phyloP scores from a whole-genome alignment of 1,284 basidiomycete species.

The Macrocybe sp. region DNA sequence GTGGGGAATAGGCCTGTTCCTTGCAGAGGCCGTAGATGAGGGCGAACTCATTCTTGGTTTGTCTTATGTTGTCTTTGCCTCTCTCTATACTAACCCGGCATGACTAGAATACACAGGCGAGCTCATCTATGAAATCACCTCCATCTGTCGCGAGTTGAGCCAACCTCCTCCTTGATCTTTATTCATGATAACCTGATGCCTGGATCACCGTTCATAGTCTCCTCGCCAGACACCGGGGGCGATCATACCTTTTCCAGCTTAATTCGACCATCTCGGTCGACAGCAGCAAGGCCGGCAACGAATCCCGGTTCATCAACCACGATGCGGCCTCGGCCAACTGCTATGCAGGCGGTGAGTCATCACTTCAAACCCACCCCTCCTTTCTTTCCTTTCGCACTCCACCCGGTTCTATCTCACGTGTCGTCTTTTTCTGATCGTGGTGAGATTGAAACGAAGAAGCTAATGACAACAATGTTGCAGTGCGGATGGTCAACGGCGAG shows the following conservation, averaged over 20 bases:
- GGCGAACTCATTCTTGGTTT: conserved; percentile 47
- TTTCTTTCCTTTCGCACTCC: no score
- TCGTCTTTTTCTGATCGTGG: not conserved
- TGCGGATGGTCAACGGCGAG: conserved; percentile 52
- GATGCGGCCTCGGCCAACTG: conserved; percentile 34
- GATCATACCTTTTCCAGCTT: conserved; percentile 57
- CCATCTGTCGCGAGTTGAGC: conserved; percentile 40
- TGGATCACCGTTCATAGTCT: conserved; percentile 17
- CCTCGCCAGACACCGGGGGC: conserved; percentile 31
- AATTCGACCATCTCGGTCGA: conserved; percentile 41
- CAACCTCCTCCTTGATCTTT: not conserved
- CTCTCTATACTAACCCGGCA: not conserved
- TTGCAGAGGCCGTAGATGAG: conserved; percentile 30
- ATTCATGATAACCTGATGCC: not conserved
- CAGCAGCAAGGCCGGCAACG: conserved; percentile 47
- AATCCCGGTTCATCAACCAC: conserved; percentile 59
- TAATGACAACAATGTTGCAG: conserved; percentile 25
- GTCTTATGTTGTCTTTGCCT: not conserved
- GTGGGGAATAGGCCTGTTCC: conserved; percentile 51
- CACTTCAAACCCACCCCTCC: not conserved
- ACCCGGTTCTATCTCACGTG: no score
- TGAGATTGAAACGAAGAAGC: not conserved
- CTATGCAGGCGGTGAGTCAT: conserved; percentile 34
- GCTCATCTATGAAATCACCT: conserved; percentile 37
- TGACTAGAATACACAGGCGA: conserved; percentile 57